Base-by-base conservation (phyloP, 2,329 filamentous ascomycete genomes). In the Fusarium sp. region DNA sequence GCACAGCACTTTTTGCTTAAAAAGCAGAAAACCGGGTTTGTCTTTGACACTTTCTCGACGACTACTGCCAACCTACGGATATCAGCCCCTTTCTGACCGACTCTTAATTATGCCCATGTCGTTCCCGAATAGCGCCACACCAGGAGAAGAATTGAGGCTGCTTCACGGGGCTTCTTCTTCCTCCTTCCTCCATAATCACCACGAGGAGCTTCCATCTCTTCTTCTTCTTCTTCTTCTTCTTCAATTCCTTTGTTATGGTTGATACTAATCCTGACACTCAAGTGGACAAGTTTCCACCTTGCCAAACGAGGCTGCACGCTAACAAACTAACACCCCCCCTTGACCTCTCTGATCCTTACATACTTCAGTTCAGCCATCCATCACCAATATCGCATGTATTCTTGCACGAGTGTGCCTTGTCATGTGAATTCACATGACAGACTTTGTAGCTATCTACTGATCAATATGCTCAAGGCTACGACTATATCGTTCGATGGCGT, bases 281-380 rank as follows among this genome's bases (percentile, higher is more conserved):
- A 56, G 50, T 55, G 62, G 65, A 37, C 35, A 15, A 20, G 19
- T 35, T 41, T 61, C 56, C 62, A 59, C 55, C 39, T 51, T 57
- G 27, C 19, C 57, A 65, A 57, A 54, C 47, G 58, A 66, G 59
- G 47, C 65, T 58, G 48, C 43, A 56, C 70, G 60, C 70, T 73
- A 72, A 53, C 35, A 37, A 25, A n/a, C 9, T 30, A 47, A 45
- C 27, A 30, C 27, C n/a, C 39, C 48, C 37, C 67, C 61, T 60
- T 58, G 58, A 55, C 52, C 67, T 50, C 67, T 50, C 51, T 51
- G 52, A 58, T 69, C 67, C 53, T 56, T 48, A 46, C 35, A 37
- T 37, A n/a, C 53, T 50, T 47, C 49, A 65, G 57, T 55, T 40
- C 59, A 53, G 48, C 57, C 68, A 65, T 68, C 63, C 61, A 62